Base-by-base conservation (phyloP, 2,329 filamentous ascomycete genomes). In the Ophiocordyceps camponoti-saundersi region DNA sequence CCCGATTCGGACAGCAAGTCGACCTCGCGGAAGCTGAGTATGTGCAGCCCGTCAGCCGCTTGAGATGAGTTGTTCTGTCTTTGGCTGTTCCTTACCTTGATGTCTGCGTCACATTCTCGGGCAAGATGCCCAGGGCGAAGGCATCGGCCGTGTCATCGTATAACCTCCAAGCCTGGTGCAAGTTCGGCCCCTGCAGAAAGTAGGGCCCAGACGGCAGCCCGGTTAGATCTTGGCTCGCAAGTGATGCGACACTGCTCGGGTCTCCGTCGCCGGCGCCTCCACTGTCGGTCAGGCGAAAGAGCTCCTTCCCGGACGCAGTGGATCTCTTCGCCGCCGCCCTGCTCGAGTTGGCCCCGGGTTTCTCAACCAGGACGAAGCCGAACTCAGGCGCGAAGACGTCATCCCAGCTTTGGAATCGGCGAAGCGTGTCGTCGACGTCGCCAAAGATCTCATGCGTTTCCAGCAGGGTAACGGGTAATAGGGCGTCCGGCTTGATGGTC, bases 81-180 rank as follows among this genome's bases (percentile, higher is more conserved):
- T 10, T 3, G 36, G 18, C n/a, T 6, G 2, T 10, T 20, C 16
- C 12, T 1, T 44, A 51, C 52, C 23, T 26, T n/a, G 47, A 41
- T 3, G 36, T 45, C 22, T 41, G 42, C 5, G 52, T 49, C 7
- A 51, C 49, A n/a, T 53, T 51, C 5, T 65, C 60, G 0, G 63
- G 61, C 22, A 66, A 54, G 2, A 66, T 57, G n/a, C 65, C 65
- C 46, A 58, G 55, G 2, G 54, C 55, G 44, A 67, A 67, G 0
- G 64, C 63, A 2, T 58, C 59, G 5, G 61, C 47, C 0, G 57
- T 53, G 44, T 67, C 65, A 11, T 63, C 59, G 34, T 67, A 67
- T n/a, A 67, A 46, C 26, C 59, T 59, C 61, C 64, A 67, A 5
- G 65, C 65, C 43, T 65, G 65, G 34, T 67, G 59, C 1, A 67